Percentiles rank a stretch among this genome's conserved stretches.
phyloP scores from a whole-genome alignment of 1,284 basidiomycete species.

The Blastosporella zonata region DNA sequence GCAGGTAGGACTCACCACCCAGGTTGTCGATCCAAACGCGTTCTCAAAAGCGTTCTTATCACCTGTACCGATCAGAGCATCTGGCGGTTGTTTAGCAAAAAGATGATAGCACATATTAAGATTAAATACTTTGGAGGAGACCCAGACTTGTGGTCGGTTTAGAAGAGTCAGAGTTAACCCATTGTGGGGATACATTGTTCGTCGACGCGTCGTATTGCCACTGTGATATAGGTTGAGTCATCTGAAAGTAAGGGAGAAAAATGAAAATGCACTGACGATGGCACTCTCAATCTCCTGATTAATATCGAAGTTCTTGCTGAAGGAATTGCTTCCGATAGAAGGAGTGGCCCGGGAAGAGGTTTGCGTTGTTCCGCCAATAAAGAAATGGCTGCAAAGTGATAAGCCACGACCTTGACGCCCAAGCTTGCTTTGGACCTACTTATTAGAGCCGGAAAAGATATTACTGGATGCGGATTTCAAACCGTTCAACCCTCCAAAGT shows the following conservation, averaged over 20 bases:
- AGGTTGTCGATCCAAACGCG: constrained; percentile 5
- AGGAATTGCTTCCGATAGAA: constrained; percentile 8
- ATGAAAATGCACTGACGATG: constrained; percentile 12
- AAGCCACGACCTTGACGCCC: background rate
- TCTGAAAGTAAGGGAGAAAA: background rate
- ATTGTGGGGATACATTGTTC: constrained; percentile 9
- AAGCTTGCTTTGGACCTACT: constrained; percentile 5
- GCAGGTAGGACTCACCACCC: constrained; percentile 10
- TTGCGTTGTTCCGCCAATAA: constrained; percentile 14
- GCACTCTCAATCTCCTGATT: constrained; percentile 12
- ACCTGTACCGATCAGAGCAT: constrained; percentile 8
- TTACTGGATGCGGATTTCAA: constrained; percentile 6
- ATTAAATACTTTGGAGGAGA: constrained; percentile 2
- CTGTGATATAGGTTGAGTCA: background rate
- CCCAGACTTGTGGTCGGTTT: constrained; percentile 8
- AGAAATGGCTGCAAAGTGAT: constrained; percentile 10
- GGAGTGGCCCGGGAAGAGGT: constrained; percentile 9
- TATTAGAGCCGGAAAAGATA: constrained; percentile 1
- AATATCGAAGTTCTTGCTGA: constrained; percentile 8
- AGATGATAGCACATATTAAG: background rate
- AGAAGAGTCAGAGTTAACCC: constrained; percentile 15
- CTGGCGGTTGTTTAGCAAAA: background rate
- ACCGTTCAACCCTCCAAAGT: constrained; percentile 16
- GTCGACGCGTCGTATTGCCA: constrained; percentile 8
- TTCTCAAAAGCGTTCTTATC: constrained; percentile 4